phyloP scores from a whole-genome alignment of 306 rosid species.

The Quercus berberidifolia region DNA sequence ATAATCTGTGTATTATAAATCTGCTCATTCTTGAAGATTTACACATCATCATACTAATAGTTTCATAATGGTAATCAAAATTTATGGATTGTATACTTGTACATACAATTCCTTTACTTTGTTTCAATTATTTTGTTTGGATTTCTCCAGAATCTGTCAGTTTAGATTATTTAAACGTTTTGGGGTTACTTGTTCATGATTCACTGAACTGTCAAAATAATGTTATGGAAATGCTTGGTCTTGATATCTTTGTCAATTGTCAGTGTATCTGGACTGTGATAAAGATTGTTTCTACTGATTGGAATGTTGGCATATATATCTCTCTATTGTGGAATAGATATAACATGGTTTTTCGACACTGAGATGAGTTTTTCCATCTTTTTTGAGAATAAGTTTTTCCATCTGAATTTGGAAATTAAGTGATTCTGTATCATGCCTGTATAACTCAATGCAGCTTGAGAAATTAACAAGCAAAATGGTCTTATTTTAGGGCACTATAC shows the following conservation, averaged over 20 bases:
- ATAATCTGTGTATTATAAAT: conserved; percentile 9
- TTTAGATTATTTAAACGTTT: background rate
- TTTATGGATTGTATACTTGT: conserved; percentile 43
- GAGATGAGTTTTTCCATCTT: background rate
- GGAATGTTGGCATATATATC: too few species aligned
- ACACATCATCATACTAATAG: conserved; percentile 11
- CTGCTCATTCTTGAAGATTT: conserved; percentile 13
- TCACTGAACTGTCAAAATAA: background rate
- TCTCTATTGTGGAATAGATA: background rate
- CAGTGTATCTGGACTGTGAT: background rate
- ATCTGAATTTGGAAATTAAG: background rate
- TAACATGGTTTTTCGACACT: background rate
- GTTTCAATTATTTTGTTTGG: background rate
- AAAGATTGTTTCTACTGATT: background rate
- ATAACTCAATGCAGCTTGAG: too few species aligned
- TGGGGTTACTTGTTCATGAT: background rate
- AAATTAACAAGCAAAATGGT: too few species aligned
- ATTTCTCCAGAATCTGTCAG: background rate
- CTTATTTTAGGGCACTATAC: too few species aligned
- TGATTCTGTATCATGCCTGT: background rate
- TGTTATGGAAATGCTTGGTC: background rate
- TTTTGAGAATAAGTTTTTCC: background rate
- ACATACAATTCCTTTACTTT: conserved; percentile 29
- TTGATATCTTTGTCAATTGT: background rate
- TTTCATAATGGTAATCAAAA: conserved; percentile 15